Percentiles rank a stretch among this genome's conserved stretches.
These are phyloP conservation scores for Sporothrix brunneoviolacea DNA, from an alignment of 2,329 filamentous ascomycete genomes.

Conservation along the genomic window DNA sequence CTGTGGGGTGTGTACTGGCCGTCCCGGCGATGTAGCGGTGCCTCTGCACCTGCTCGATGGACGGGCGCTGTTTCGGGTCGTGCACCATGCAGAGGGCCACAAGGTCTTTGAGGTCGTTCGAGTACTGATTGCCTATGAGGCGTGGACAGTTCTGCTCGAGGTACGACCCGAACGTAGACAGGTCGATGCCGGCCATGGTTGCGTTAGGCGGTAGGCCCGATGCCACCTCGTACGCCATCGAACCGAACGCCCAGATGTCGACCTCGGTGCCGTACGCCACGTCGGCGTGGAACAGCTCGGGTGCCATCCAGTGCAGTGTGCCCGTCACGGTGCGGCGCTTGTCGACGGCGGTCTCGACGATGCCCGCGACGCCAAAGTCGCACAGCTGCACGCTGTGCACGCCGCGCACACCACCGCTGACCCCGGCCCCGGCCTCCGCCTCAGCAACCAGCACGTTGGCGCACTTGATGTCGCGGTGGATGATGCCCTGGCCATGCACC, in stretches of 20 bases:
- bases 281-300: constrained; percentile 61
- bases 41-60: constrained; percentile 61
- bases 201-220: constrained; percentile 69
- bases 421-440: too few species aligned
- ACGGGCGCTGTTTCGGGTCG: constrained; percentile 60
- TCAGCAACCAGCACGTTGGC: constrained; percentile 77
- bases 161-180: constrained; percentile 48
- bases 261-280: constrained; percentile 64
- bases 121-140: constrained; percentile 66
- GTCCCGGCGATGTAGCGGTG: constrained; percentile 65
- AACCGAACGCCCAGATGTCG: constrained; percentile 82
- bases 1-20: constrained; percentile 55
- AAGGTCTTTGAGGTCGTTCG: constrained; percentile 59
- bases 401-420: too few species aligned
- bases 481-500: constrained; percentile 63
- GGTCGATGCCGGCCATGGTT: constrained; percentile 44
- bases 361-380: constrained; percentile 77
- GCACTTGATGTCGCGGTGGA: constrained; percentile 66
- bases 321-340: constrained; percentile 77
- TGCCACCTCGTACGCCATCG: constrained; percentile 74
- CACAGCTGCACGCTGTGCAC: constrained; percentile 71
- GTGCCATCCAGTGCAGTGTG: constrained; percentile 82
- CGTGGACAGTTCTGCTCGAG: constrained; percentile 58
- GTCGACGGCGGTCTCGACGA: constrained; percentile 66
- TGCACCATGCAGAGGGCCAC: constrained; percentile 68